phyloP scores from a whole-genome alignment of 768 basidiomycete genomes.

The Mrakia hoshinonis region DNA sequence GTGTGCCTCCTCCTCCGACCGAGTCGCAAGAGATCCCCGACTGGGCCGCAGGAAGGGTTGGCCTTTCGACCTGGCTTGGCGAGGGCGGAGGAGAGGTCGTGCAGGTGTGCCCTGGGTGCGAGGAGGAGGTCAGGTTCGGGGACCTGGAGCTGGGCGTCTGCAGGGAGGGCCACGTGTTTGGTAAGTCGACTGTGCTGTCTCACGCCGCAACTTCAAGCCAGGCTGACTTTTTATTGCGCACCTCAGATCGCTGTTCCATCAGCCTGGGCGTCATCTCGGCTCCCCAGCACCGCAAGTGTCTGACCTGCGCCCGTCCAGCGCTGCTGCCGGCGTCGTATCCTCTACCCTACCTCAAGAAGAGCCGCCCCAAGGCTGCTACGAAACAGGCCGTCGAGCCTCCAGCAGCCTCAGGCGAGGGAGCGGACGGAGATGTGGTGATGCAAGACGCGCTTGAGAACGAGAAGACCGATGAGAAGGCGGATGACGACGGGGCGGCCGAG shows the following conservation, averaged over 20 bases:
- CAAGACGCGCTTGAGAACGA: not conserved
- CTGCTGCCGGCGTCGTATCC: not conserved
- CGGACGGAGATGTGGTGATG: not conserved
- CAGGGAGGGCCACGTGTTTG: conserved; percentile 5
- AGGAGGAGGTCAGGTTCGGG: not conserved
- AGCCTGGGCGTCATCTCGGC: not conserved
- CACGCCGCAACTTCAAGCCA: not conserved
- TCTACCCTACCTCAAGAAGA: not conserved
- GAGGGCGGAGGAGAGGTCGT: not conserved
- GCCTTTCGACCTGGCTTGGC: not conserved
- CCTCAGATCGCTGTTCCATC: conserved; percentile 1
- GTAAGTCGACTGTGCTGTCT: not conserved
- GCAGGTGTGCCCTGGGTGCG: not conserved
- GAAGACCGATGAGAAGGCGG: not conserved
- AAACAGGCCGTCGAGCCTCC: not conserved
- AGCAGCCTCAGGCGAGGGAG: not conserved
- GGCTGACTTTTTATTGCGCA: not conserved
- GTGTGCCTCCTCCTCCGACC: not conserved
- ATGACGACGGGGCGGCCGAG: not conserved
- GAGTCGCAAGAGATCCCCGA: not conserved
- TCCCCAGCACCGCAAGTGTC: not conserved
- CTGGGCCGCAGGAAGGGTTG: not conserved
- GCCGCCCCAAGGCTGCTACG: not conserved
- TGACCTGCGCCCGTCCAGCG: not conserved
- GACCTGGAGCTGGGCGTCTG: not conserved